Conservation (phyloP, 768 basidiomycete species). For the Amanita fuliginea region DNA sequence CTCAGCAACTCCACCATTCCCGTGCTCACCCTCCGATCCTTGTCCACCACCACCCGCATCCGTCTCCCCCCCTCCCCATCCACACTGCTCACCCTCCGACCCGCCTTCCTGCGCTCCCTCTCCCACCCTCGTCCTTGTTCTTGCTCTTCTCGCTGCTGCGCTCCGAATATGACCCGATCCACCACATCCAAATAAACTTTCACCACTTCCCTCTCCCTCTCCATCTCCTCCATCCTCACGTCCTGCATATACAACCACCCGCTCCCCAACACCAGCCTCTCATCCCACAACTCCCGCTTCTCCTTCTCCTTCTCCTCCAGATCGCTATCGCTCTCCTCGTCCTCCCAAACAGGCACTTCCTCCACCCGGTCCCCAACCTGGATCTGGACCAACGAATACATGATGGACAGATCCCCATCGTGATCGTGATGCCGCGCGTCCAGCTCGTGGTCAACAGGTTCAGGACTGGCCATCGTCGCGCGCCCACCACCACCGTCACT, state of each 20-base stretch:
- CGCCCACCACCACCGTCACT: slow-evolving; percentile 47
- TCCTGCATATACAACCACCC: slow-evolving; percentile 78
- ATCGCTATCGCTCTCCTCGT: slow-evolving; percentile 40
- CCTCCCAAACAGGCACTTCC: slow-evolving; percentile 74
- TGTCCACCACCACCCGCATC: slow-evolving; percentile 14
- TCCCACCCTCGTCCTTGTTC: slow-evolving; percentile 40
- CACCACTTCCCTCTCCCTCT: slow-evolving; percentile 47
- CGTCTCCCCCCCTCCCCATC: slow-evolving; percentile 20
- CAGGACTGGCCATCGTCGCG: slow-evolving; percentile 28
- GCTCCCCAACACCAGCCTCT: slow-evolving; percentile 65
- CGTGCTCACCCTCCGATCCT: slow-evolving; percentile 46
- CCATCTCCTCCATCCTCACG: slow-evolving; percentile 39
- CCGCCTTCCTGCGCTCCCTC: slow-evolving; percentile 31
- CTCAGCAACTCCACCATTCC: slow-evolving; percentile 46
- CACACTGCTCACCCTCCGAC: slow-evolving; percentile 37
- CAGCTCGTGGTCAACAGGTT: not conserved
- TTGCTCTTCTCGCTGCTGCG: slow-evolving; percentile 29
- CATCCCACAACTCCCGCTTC: slow-evolving; percentile 71
- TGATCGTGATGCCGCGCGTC: slow-evolving; percentile 13
- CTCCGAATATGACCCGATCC: slow-evolving; percentile 68
- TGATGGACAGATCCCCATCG: slow-evolving; percentile 45
- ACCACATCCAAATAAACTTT: slow-evolving; percentile 63
- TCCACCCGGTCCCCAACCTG: slow-evolving; percentile 56
- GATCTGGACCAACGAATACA: slow-evolving; percentile 44
- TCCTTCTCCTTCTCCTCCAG: slow-evolving; percentile 36